Evolutionary conservation across 148 eudicot species (phyloP).

Genomic region (Oxyria digyna): DNA sequence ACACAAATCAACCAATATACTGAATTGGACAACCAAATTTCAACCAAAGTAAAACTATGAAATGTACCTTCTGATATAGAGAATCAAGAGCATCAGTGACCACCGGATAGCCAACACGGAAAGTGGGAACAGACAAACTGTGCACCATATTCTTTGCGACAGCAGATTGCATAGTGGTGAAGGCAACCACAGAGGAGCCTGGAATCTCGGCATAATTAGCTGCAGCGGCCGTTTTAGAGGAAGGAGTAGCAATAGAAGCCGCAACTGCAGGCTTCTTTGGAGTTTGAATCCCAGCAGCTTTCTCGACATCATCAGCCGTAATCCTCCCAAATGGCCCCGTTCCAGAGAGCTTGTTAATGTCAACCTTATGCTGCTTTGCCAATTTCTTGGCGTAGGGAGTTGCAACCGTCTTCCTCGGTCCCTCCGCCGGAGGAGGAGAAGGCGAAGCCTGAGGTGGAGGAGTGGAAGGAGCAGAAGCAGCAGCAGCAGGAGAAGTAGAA

Average conservation of each 20-base stretch:
- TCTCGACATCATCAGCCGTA: constrained; percentile 74
- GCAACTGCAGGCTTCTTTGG: constrained; percentile 22
- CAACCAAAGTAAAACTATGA: not conserved
- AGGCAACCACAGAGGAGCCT: constrained; percentile 73
- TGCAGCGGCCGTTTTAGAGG: constrained; percentile 38
- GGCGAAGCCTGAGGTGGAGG: constrained; percentile 12
- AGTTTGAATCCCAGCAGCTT: constrained; percentile 59
- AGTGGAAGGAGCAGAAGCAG: constrained; percentile 10
- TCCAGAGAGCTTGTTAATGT: constrained; percentile 41
- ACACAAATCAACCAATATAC: not conserved
- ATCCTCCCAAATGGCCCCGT: constrained; percentile 76
- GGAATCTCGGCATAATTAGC: constrained; percentile 46
- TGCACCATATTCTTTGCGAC: constrained; percentile 80
- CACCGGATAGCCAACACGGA: constrained; percentile 72
- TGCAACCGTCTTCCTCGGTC: constrained; percentile 43
- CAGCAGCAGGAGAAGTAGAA: constrained; percentile 7
- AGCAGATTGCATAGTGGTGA: constrained; percentile 72
- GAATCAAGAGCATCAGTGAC: constrained; percentile 72
- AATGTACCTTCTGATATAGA: constrained; percentile 68
- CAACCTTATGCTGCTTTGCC: constrained; percentile 83
- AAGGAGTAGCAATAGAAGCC: constrained; percentile 14
- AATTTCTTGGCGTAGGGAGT: constrained; percentile 80
- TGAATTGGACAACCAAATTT: not conserved
- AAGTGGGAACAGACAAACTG: constrained; percentile 67
- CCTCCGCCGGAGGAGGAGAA: constrained; percentile 13